Base-by-base conservation (phyloP, 2,329 filamentous ascomycete genomes). In the Fusarium floridanum region DNA sequence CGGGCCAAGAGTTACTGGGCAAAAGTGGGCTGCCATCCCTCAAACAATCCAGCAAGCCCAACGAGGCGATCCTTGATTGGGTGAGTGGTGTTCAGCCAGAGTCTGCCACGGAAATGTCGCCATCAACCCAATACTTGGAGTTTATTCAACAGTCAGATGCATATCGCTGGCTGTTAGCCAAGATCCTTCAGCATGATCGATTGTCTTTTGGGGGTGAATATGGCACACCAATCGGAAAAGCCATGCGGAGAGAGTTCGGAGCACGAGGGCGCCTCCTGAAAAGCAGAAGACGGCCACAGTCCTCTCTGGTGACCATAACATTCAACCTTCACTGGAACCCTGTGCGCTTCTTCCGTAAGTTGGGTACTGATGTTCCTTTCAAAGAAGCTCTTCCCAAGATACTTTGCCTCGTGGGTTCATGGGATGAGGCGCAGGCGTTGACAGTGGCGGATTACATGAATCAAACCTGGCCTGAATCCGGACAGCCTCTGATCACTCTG, bases 391-490 rank as follows among this genome's bases (percentile, higher is more conserved):
- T 72, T 0, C 43, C 59, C 0, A 45, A 57, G 5, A 32, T 64
- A 1, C 64, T 53, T 9, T 71, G 61, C 27, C 14, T 71, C 0
- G 64, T 50, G 0, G 70, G 68, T 6, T 60, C 22, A 1, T 62
- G 56, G 17, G 11, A 65, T 1, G 34, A 68, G 43, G 61, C 56
- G 0, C 70, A 72, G 14, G 64, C 70, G 4, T 17, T 12, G 2
- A 68, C 29, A 11, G 17, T 65, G 10, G 14, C 4, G 0, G 55
- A 72, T 10, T 72, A 71, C 1, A 48, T 72, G 56, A 4, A 50
- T 1, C 64, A 72, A 36, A 68, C 61, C 4, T 72, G 70, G 70
- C 70, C 70, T 0, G 34, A n/a, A 0, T 48, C 70, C 10, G 43
- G 27, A 0, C 6, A 4, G 0, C 20, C n/a, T 14, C 20, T 57